Conservation (phyloP, 257 asterid genomes). For the Nicotiana attenuata region DNA sequence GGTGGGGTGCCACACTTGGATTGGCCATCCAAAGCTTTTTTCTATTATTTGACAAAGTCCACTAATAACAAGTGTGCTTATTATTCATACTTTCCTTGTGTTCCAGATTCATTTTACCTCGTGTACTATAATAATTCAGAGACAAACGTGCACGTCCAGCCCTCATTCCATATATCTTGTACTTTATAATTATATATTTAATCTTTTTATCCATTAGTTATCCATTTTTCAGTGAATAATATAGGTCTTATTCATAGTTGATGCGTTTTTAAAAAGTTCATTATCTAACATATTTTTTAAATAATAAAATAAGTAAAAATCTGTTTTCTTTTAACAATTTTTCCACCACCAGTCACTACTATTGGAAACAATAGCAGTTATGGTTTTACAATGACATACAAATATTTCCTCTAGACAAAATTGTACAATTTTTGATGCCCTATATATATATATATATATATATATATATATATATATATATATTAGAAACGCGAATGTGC, state of each 20-base stretch:
- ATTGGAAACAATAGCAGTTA: not conserved
- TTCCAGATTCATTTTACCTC: constrained; percentile 11
- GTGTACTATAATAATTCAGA: not conserved
- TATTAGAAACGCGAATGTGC: too few species aligned
- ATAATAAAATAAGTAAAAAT: too few species aligned
- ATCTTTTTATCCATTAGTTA: too few species aligned
- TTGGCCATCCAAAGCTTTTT: not conserved
- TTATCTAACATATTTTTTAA: too few species aligned
- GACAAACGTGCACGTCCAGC: not conserved
- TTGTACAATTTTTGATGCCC: not conserved
- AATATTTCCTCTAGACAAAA: not conserved
- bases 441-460: too few species aligned
- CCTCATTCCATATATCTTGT: not conserved
- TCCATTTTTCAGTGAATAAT: too few species aligned
- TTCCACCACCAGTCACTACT: too few species aligned
- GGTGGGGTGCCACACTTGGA: not conserved
- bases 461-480: too few species aligned
- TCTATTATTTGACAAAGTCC: not conserved
- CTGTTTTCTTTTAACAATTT: too few species aligned
- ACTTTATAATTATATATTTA: too few species aligned
- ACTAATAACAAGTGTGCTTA: not conserved
- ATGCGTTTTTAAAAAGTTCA: too few species aligned
- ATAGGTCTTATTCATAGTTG: too few species aligned
- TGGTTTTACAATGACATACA: not conserved
- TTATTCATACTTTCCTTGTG: not conserved